Evolutionary conservation across 1,284 basidiomycete genomes (phyloP).

Genomic region (Pisolithus thermaeus): DNA sequence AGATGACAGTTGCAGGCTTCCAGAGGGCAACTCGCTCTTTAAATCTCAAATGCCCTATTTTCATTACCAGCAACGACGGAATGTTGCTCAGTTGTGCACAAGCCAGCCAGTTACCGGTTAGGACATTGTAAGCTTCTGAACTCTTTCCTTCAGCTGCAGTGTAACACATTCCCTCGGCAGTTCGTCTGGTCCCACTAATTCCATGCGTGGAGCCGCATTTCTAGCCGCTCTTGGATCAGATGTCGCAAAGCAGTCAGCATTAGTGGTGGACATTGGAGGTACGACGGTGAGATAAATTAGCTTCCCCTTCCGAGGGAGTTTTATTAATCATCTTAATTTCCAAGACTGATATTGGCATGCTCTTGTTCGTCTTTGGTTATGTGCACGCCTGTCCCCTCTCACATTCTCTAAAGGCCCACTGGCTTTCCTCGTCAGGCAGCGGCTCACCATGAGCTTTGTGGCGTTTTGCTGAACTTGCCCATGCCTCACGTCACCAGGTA

Average conservation of each 20-base stretch:
- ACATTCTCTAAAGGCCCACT: constrained; percentile 19
- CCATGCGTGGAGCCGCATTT: constrained; percentile 59
- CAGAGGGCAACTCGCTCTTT: constrained; percentile 42
- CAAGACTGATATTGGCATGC: constrained; percentile 32
- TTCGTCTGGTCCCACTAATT: constrained; percentile 59
- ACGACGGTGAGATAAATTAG: constrained; percentile 36
- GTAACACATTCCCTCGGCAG: constrained; percentile 13
- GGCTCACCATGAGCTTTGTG: constrained; percentile 37
- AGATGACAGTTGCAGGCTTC: constrained; percentile 47
- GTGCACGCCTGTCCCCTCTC: constrained; percentile 5
- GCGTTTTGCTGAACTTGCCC: constrained; percentile 29
- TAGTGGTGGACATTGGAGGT: constrained; percentile 56
- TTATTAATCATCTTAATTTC: constrained; percentile 12
- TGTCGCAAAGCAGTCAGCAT: constrained; percentile 35
- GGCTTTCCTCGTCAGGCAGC: constrained; percentile 48
- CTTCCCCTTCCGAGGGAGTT: constrained; percentile 9
- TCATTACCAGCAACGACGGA: constrained; percentile 57
- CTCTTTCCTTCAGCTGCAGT: constrained; percentile 4
- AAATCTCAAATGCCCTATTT: constrained; percentile 48
- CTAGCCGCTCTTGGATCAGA: constrained; percentile 37
- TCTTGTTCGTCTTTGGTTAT: constrained; percentile 22
- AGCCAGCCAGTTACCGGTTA: constrained; percentile 53
- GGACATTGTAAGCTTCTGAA: constrained; percentile 40
- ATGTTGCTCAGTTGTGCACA: constrained; percentile 46
- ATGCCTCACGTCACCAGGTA: constrained; percentile 38